phyloP scores from a whole-genome alignment of 352 stramenopile genomes.

The Lagenidium giganteum region DNA sequence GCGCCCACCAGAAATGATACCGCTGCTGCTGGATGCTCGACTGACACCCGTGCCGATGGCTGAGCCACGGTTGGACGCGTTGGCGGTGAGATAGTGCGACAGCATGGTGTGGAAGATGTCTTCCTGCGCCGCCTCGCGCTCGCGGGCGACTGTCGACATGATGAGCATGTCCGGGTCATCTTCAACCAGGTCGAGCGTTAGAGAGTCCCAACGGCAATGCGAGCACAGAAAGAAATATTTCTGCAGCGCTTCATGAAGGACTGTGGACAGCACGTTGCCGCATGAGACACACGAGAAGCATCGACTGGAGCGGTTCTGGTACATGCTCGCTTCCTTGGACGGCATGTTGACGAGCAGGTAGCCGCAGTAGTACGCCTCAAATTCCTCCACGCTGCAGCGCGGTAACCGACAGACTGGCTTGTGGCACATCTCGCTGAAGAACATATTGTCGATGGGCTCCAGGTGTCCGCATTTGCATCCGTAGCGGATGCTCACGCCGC shows the following conservation, averaged over 20 bases:
- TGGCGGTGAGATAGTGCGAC: slow-evolving; percentile 35
- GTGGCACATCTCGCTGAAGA: slow-evolving; percentile 75
- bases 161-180: slow-evolving; percentile 81
- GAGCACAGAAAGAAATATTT: slow-evolving; percentile 79
- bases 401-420: slow-evolving; percentile 69
- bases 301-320: slow-evolving; percentile 84
- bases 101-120: slow-evolving; percentile 73
- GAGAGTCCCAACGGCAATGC: slow-evolving; percentile 85
- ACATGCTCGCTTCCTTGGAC: slow-evolving; percentile 81
- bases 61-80: slow-evolving; percentile 13
- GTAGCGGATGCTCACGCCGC: slow-evolving; percentile 54
- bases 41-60: too few relatives aligned
- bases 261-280: slow-evolving; percentile 57
- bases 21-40: slow-evolving; percentile 12
- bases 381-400: slow-evolving; percentile 76
- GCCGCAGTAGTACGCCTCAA: slow-evolving; percentile 87
- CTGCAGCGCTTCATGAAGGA: slow-evolving; percentile 43
- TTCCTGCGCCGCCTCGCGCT: slow-evolving; percentile 68
- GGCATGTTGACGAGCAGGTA: slow-evolving; percentile 82
- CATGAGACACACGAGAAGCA: slow-evolving; percentile 79
- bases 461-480: slow-evolving; percentile 68
- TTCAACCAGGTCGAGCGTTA: slow-evolving; percentile 51
- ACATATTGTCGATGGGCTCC: slow-evolving; percentile 47
- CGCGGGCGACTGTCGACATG: slow-evolving; percentile 70
- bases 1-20: slow-evolving; percentile 5